These are phyloP conservation scores for Cymbidium sinense DNA, from an alignment of 106 monocot species.

Conservation along the genomic window DNA sequence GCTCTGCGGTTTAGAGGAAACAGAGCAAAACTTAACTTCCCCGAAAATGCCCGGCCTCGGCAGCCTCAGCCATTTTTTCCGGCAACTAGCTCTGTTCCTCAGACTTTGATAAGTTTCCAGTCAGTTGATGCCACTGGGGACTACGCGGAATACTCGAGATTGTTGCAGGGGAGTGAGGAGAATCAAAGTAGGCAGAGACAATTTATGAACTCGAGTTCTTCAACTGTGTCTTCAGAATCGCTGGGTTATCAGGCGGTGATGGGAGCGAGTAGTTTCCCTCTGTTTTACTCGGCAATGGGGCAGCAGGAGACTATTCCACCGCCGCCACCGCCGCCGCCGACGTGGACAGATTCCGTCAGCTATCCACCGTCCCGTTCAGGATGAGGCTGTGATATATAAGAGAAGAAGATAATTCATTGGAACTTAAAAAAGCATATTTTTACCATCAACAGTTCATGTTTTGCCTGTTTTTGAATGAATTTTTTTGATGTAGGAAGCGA, in stretches of 20 bases:
- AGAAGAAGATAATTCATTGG: no score
- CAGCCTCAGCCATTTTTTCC: neutral
- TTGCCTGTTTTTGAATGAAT: no score
- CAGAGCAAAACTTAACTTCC: conserved; percentile 71
- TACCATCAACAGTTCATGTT: no score
- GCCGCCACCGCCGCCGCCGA: neutral
- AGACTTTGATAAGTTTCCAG: neutral
- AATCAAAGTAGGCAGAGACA: no score
- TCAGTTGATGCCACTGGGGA: neutral
- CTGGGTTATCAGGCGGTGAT: no score
- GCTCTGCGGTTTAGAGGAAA: conserved; percentile 55
- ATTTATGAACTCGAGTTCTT: neutral
- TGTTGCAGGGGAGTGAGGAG: no score
- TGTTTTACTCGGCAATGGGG: neutral
- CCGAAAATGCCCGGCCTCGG: conserved; percentile 24
- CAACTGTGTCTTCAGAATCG: no score
- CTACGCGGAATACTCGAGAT: conserved; percentile 19
- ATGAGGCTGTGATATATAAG: neutral
- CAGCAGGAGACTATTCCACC: neutral
- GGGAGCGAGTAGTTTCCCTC: neutral
- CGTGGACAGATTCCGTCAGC: neutral
- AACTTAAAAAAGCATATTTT: no score
- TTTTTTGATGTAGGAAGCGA: no score
- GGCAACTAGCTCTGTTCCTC: neutral
- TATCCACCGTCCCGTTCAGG: conserved; percentile 12